Base-by-base conservation (phyloP, 805 yeast genomes). In the Saccharomyces eubayanus region DNA sequence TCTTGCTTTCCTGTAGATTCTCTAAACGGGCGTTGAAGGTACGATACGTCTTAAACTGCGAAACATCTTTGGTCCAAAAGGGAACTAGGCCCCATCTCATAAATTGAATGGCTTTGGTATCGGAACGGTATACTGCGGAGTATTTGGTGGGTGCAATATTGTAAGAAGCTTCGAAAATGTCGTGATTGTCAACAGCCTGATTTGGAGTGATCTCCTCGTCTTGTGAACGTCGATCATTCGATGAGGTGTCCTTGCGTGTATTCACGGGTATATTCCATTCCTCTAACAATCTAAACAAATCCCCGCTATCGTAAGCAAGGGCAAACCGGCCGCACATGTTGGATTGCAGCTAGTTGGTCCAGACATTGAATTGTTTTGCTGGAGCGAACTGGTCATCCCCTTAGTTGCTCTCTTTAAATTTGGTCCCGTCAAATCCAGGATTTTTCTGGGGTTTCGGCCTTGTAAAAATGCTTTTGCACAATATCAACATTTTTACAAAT, bases 71-170 rank as follows among this genome's bases (percentile, higher is more conserved):
- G 0, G 81, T 75, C 89, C 89, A 86, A 8, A 67, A 62, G 0
- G 96, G 96, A 0, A 87, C 76, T 40, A 89, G 70, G 0, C 96
- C 94, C 87, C 96, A 90, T 48, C 77, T 78, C 94, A 88, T 87
- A 47, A 77, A 75, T 53, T 79, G 2, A 63, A 14, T 20, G 5
- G 31, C 55, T 64, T 62, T 49, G 6, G 56, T 51, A 40, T 53
- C 51, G 1, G 56, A 48, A 14, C 59, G 55, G 51, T 65, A 60
- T 51, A 67, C 82, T 45, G 75, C 86, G 0, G 74, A 81, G 12
- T 57, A 59, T 41, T 73, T 70, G 2, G 87, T 82, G 0, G 92
- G 94, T 0, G 83, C 81, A 1, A 86, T 74, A 58, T 86, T 85
- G 63, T 76, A 84, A 36, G 43, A 16, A 6, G 43, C 43, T 9